Evolutionary conservation across 2,329 filamentous ascomycete species (phyloP).

Genomic region (Fusarium albosuccineum): DNA sequence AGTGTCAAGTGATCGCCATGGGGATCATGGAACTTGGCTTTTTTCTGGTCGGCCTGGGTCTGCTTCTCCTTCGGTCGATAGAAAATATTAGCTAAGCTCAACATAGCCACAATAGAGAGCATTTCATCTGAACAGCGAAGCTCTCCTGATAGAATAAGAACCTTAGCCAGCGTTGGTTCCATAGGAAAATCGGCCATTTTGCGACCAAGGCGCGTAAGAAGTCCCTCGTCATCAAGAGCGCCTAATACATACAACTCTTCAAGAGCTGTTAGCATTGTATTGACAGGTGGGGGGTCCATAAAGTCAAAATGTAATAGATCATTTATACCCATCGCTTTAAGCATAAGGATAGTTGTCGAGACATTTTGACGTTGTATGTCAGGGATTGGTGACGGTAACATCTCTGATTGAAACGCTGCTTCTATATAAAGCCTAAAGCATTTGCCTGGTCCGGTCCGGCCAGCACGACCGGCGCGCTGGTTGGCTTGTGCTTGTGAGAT

Average conservation of each 20-base stretch:
- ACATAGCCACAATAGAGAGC: slow-evolving; percentile 93
- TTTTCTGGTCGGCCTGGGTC: slow-evolving; percentile 95
- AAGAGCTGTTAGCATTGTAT: slow-evolving; percentile 95
- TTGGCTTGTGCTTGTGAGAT: slow-evolving; percentile 98
- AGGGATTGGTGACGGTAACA: slow-evolving; percentile 95
- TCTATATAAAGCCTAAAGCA: slow-evolving; percentile 97
- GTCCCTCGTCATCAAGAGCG: slow-evolving; percentile 93
- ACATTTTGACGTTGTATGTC: slow-evolving; percentile 97
- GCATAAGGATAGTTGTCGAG: slow-evolving; percentile 92
- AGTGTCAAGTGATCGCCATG: slow-evolving; percentile 94
- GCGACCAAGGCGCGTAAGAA: slow-evolving; percentile 89
- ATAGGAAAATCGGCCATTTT: slow-evolving; percentile 99
- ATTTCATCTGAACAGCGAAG: slow-evolving; percentile 93
- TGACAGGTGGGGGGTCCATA: slow-evolving; percentile 97
- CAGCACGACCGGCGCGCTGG: slow-evolving; percentile 91
- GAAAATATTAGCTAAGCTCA: slow-evolving; percentile 88
- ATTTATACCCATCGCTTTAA: slow-evolving; percentile 99
- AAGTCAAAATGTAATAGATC: slow-evolving; percentile 98
- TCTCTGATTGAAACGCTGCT: slow-evolving; percentile 94
- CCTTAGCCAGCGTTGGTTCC: slow-evolving; percentile 92
- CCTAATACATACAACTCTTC: slow-evolving; percentile 95
- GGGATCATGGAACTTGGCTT: slow-evolving; percentile 96
- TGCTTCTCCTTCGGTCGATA: slow-evolving; percentile 99
- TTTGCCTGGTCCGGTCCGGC: slow-evolving; percentile 94
- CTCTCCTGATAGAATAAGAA: slow-evolving; percentile 88